Base-by-base conservation (phyloP, 495 filamentous ascomycete genomes). In the Aspergillus sclerotiicarbonarius region DNA sequence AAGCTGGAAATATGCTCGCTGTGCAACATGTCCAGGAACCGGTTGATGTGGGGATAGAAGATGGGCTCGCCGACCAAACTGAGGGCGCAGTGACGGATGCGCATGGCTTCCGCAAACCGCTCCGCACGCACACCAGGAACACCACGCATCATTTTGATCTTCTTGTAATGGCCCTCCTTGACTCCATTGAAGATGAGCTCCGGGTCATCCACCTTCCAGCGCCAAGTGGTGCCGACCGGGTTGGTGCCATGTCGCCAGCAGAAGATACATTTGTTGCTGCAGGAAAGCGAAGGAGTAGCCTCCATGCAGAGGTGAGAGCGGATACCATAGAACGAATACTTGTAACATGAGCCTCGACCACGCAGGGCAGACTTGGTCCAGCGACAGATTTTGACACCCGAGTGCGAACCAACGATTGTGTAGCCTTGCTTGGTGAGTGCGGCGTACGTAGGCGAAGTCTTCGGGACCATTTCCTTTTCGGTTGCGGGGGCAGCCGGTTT, bases 281-380 rank as follows among this genome's bases (percentile, higher is more conserved):
- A 98, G 15, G 90, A 95, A 16, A 98, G 83, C 1, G 92, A 96
- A 0, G 93, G 93, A 0, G 93, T 98, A 4, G 92, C 90, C 74
- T 98, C 93, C 93, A 98, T 98, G 76, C 93, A 98, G 43, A 94
- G 85, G 64, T 98, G 93, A 1, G 92, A 96, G 55, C 86, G 82
- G 67, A 98, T 98, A 59, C 92, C 93, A 71, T 98, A 98, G 76
- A 98, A 96, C 7, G 89, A 92, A 71, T 81, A 96, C 70, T 98
- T 98, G 81, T 98, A 98, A 78, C 93, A 98, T 19, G 90, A 95
- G 10, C 93, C 93, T 16, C 93, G 85, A 30, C 93, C 93, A 50
- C 93, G 90, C n/a, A 98, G 87, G 4, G 93, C 93, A 6, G 92
- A 96, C 74, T 98, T 98, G 9, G 93, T 98, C 93, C 93, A 98